Base-by-base conservation (phyloP, 2,329 filamentous ascomycete species). In the Pseudogymnoascus sp. region DNA sequence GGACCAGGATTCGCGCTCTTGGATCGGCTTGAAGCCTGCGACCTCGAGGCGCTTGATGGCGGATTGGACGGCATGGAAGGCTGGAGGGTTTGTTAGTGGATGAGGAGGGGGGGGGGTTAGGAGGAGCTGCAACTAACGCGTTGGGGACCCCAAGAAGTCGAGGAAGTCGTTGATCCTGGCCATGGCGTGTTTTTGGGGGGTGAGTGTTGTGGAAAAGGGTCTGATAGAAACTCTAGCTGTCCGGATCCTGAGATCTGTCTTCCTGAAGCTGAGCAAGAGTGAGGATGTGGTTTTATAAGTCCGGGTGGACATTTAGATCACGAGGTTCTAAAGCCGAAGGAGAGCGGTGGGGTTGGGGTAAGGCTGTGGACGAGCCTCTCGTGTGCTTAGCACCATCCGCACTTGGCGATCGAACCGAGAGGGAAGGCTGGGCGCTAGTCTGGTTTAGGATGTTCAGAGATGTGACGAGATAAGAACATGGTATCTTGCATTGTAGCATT, bases 81-180 rank as follows among this genome's bases (percentile, higher is more conserved):
- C 93, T 97, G 11, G 38, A 66, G 62, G 10, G 1, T 4, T 2
- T 47, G 66, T 73, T 38, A 74, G 69, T 11, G 59, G 62, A 61
- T 69, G 26, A 61, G 21, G 37, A 40, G 61, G 65, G 40, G 64
- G 33, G 64, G 40, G 42, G 42, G 11, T 3, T 3, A 1, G 62
- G 35, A 3, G 26, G 19, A 47, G 63, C 44, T 62, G 61, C 50
- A 60, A 75, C 86, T 70, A 82, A 96, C 93, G 93, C 62, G 93
- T 96, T 11, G 95, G 95, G 64, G 93, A 90, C 77, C 97, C 96
- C 75, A 97, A 88, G 78, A 96, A 97, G 77, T 91, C 88, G 73
- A 96, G 78, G 76, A 97, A 96, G 80, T 96, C 91, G 53, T 72
- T 69, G n/a, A 70, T 69, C 38, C 65, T 61, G n/a, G 70, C 59